Evolutionary conservation across 148 eudicot species (phyloP).

Genomic region (Oxyria digyna): DNA sequence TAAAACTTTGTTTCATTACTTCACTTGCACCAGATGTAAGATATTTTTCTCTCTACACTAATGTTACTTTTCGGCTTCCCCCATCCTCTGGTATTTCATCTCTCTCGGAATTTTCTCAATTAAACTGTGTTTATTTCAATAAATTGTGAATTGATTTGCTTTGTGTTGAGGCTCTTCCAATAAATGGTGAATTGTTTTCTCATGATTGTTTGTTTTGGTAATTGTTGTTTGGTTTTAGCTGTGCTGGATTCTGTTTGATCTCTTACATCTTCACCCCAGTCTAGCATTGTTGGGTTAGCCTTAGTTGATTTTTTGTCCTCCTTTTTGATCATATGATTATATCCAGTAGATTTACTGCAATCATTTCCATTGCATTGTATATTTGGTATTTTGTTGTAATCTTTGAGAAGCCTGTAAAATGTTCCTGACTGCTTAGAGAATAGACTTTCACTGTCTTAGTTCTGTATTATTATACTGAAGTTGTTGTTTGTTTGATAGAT

Average conservation of each 20-base stretch:
- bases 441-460: neutral
- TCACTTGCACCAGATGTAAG: too few species aligned
- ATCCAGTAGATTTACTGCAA: too few species aligned
- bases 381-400: neutral
- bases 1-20: too few species aligned
- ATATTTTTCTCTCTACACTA: slow-evolving; percentile 78
- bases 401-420: neutral
- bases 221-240: neutral
- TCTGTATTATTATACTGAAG: neutral
- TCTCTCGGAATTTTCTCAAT: neutral
- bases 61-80: slow-evolving; percentile 39
- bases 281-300: neutral
- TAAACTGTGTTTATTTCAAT: neutral
- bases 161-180: neutral
- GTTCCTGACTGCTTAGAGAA: neutral
- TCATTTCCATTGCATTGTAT: neutral
- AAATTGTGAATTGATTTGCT: neutral
- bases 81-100: slow-evolving; percentile 31
- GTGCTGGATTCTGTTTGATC: neutral
- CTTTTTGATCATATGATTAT: neutral
- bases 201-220: neutral
- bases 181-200: neutral
- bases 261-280: neutral
- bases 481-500: neutral
- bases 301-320: neutral